These are phyloP conservation scores for Alternaria arbusti DNA, from an alignment of 2,329 filamentous ascomycete genomes.

Conservation along the genomic window DNA sequence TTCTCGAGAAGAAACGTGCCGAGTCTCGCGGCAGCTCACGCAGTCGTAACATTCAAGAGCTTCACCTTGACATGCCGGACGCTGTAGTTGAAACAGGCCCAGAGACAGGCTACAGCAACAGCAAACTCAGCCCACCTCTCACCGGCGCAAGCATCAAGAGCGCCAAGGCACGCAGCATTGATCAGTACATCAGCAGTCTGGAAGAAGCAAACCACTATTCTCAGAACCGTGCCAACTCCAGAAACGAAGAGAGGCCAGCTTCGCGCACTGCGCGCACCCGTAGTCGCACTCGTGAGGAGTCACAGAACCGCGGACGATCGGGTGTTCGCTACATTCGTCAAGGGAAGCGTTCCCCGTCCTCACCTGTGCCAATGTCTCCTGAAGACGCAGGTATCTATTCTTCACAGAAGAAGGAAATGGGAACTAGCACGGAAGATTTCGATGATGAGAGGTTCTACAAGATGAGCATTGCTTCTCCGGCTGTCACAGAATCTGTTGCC, in stretches of 20 bases:
- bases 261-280: constrained; percentile 56
- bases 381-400: constrained; percentile 69
- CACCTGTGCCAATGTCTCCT: constrained; percentile 91
- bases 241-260: constrained; percentile 54
- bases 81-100: constrained; percentile 44
- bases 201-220: constrained; percentile 74
- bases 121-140: constrained; percentile 56
- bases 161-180: constrained; percentile 70
- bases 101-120: constrained; percentile 58
- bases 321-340: constrained; percentile 72
- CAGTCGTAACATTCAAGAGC: constrained; percentile 77
- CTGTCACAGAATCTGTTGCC: constrained; percentile 46
- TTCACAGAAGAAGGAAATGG: constrained; percentile 50
- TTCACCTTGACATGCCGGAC: constrained; percentile 59
- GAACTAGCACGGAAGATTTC: constrained; percentile 53
- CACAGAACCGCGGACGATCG: constrained; percentile 73
- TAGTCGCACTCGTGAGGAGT: constrained; percentile 61
- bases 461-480: constrained; percentile 44
- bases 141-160: constrained; percentile 60
- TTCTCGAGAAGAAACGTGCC: constrained; percentile 67
- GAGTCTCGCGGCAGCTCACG: constrained; percentile 73
- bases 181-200: constrained; percentile 86
- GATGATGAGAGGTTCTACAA: constrained; percentile 58
- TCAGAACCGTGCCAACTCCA: constrained; percentile 46
- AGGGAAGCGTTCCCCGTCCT: constrained; percentile 86